Percentiles rank a stretch among this genome's conserved stretches.
These are phyloP conservation scores for Peniophora sp. DNA, from an alignment of 1,284 basidiomycete genomes.

Conservation along the genomic window DNA sequence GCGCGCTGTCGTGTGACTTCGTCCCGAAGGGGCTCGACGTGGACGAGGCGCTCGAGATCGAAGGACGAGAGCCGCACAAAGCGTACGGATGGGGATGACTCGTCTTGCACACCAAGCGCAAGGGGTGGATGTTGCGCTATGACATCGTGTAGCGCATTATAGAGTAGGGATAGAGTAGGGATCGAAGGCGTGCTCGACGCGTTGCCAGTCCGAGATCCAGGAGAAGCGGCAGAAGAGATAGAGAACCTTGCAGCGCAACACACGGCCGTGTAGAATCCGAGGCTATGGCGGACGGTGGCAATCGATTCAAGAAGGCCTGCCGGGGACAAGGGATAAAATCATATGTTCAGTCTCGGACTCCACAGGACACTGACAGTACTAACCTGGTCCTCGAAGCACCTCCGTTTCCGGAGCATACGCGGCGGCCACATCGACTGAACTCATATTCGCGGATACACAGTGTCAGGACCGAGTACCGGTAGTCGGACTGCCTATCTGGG, in stretches of 20 bases:
- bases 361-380: background rate
- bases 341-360: background rate
- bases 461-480: too few relatives aligned
- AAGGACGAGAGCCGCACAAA: conserved; percentile 6
- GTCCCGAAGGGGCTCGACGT: background rate
- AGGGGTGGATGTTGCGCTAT: conserved; percentile 4
- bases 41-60: conserved; percentile 4
- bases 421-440: too few relatives aligned
- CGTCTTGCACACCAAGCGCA: conserved; percentile 1
- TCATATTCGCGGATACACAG: too few relatives aligned
- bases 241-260: too few relatives aligned
- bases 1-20: background rate
- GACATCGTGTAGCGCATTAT: conserved; percentile 3
- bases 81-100: background rate
- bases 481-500: too few relatives aligned
- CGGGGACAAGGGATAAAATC: too few relatives aligned
- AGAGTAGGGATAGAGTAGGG: background rate
- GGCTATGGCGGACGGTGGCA: conserved; percentile 1
- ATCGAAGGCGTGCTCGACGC: conserved; percentile 3
- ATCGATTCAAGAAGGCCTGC: conserved; percentile 3
- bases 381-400: background rate
- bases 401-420: background rate
- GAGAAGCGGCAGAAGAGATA: background rate
- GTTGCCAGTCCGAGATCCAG: conserved; percentile 1
- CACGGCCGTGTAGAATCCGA: conserved; percentile 7